phyloP scores from a whole-genome alignment of 148 eudicot genomes.

The Oxyria digyna region DNA sequence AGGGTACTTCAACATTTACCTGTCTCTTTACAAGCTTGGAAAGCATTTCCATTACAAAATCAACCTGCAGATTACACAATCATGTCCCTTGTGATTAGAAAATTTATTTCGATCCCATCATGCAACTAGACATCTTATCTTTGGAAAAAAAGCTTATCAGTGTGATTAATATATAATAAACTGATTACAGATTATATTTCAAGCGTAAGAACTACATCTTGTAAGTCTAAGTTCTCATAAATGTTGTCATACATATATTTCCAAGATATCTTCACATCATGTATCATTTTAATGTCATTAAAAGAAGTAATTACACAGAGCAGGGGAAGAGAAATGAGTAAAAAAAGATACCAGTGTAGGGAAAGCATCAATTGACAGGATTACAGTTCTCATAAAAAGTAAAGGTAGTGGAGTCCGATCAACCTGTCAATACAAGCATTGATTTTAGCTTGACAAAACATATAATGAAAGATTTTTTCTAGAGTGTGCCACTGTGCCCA shows the following conservation, averaged over 20 bases:
- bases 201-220: neutral
- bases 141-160: neutral
- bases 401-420: constrained; percentile 83
- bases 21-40: constrained; percentile 76
- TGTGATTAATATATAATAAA: neutral
- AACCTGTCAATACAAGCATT: constrained; percentile 35
- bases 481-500: too few species aligned
- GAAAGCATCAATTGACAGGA: constrained; percentile 88
- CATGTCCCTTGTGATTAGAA: neutral
- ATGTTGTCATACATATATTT: too few species aligned
- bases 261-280: neutral
- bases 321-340: constrained; percentile 3
- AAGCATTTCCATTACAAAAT: constrained; percentile 88
- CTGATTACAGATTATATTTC: neutral
- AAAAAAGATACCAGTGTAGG: constrained; percentile 58
- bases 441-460: neutral
- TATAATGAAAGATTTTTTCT: too few species aligned
- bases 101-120: neutral
- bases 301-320: neutral
- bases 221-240: too few species aligned
- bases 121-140: neutral
- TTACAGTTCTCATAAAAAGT: constrained; percentile 94
- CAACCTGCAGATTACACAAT: constrained; percentile 40
- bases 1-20: constrained; percentile 26
- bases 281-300: neutral